Percentiles rank a stretch among this genome's conserved stretches.
phyloP scores from a whole-genome alignment of 2,329 filamentous ascomycete genomes.

The Fusarium pininemorale region DNA sequence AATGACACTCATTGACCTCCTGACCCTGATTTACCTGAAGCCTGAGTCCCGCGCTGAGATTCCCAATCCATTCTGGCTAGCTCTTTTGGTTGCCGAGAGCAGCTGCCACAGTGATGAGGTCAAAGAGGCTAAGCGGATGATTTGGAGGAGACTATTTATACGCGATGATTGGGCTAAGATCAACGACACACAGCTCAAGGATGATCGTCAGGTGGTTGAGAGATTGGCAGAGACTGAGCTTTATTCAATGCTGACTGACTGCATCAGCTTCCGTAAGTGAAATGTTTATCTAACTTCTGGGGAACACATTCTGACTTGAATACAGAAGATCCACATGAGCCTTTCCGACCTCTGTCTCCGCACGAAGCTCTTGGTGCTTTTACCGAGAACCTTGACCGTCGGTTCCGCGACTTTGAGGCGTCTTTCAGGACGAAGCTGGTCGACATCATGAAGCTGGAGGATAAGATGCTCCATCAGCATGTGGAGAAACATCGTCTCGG shows the following conservation, averaged over 20 bases:
- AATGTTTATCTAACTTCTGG: background rate
- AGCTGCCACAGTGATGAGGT: conserved; percentile 65
- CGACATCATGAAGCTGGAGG: conserved; percentile 78
- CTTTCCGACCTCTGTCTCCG: conserved; percentile 59
- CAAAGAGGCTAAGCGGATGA: conserved; percentile 66
- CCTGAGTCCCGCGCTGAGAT: conserved; percentile 61
- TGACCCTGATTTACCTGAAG: conserved; percentile 75
- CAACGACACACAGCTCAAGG: conserved; percentile 79
- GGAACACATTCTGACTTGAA: conserved; percentile 42
- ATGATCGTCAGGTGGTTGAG: conserved; percentile 72
- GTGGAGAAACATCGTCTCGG: conserved; percentile 75
- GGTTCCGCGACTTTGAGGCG: conserved; percentile 68
- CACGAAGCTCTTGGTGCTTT: conserved; percentile 67
- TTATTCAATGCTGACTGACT: conserved; percentile 71
- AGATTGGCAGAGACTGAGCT: conserved; percentile 72
- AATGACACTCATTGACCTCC: conserved; percentile 72
- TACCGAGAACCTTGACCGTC: conserved; percentile 67
- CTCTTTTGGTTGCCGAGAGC: conserved; percentile 69
- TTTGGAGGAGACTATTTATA: conserved; percentile 89
- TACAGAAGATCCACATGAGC: conserved; percentile 53
- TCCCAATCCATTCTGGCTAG: conserved; percentile 77
- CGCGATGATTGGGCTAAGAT: conserved; percentile 85
- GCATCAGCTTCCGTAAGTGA: conserved; percentile 71
- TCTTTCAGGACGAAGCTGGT: conserved; percentile 73
- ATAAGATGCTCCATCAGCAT: conserved; percentile 69